phyloP scores from a whole-genome alignment of 305 asterid genomes.

The Striga hermonthica region DNA sequence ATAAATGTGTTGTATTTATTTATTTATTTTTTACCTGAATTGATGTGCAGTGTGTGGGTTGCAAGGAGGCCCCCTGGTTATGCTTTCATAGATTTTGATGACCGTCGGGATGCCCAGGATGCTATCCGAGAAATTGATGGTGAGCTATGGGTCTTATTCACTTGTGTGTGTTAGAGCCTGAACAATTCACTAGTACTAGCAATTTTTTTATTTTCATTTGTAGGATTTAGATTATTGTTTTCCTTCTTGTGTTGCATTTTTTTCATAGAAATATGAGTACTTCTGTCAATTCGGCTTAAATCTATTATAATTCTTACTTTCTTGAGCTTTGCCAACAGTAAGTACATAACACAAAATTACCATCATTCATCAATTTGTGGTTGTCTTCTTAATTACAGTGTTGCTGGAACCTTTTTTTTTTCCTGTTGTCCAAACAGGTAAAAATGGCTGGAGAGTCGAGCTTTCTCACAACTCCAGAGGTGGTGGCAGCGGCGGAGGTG shows the following conservation, averaged over 20 bases:
- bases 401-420: slow-evolving; percentile 1
- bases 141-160: slow-evolving; percentile 28
- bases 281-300: too few relatives aligned
- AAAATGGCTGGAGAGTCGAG: slow-evolving; percentile 98
- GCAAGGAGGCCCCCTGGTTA: slow-evolving; percentile 97
- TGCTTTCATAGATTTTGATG: slow-evolving; percentile 88
- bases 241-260: neutral
- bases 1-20: neutral
- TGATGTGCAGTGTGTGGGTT: slow-evolving; percentile 79
- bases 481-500: slow-evolving; percentile 51
- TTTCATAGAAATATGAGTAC: too few relatives aligned
- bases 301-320: neutral
- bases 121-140: slow-evolving; percentile 82
- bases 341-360: neutral
- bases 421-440: slow-evolving; percentile 47
- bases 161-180: neutral
- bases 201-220: neutral
- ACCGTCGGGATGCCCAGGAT: slow-evolving; percentile 85
- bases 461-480: slow-evolving; percentile 84
- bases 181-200: neutral
- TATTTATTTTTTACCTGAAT: slow-evolving; percentile 1
- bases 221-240: neutral
- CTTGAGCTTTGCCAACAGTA: neutral
- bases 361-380: neutral
- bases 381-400: slow-evolving; percentile 9